Base-by-base conservation (phyloP, 345 rosid species). In the Ceriops tagal region DNA sequence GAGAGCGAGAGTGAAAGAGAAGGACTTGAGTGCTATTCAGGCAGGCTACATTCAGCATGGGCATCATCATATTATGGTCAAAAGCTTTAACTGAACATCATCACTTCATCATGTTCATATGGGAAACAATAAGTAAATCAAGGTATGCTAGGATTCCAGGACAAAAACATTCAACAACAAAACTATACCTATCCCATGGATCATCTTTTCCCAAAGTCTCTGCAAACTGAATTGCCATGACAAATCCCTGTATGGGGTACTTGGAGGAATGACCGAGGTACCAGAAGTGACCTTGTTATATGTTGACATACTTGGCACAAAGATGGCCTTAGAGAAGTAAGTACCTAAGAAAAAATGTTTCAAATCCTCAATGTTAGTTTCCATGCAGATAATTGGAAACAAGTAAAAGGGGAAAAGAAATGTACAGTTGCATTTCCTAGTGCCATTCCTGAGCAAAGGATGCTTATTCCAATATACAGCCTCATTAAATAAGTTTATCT, bases 151-250 rank as follows among this genome's bases (percentile, higher is more conserved):
- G 58, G 53, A 30, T 65, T 71, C 3, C 28, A 39, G 24, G 26
- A 27, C 13, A 56, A 22, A 5, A 59, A 16, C 19, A 43, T 43
- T 13, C 18, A 43, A 61, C 43, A 18, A 58, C 51, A 64, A 24
- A 19, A 20, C 5, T 68, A 19, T 80, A 89, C 93, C 91, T 64
- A 79, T 76, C 68, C 90, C 96, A 64, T 83, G 89, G 59, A 83
- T 60, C 66, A 83, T 78, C 79, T 73, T 81, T 80, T 90, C 96
- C 96, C 96, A 92, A 32, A 85, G 65, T 69, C 83, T 87, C 64
- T 90, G 96, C 69, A 92, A 82, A 65, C 65, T 79, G 65, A 80
- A 83, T 76, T 92, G 98, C 98, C 96, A 92, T 56, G 89, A 80
- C 71, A 92, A 79, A 72, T 87, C 90, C 73, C 64, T 82, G 68